Evolutionary conservation across 345 rosid species (phyloP).

Genomic region (Syzygium jambos): DNA sequence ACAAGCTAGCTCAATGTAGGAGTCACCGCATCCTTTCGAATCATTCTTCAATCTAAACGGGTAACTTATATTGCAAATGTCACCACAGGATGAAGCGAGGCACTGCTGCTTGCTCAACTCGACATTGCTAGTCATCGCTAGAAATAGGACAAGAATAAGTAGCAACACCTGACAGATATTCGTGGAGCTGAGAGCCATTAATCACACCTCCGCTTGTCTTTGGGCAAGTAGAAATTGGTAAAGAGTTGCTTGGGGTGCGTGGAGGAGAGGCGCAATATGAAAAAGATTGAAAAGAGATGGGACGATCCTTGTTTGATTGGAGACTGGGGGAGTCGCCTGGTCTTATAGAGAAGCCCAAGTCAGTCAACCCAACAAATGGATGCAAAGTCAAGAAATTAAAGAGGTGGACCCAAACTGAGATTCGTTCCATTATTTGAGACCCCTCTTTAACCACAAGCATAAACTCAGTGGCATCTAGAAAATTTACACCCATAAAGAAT

Average conservation of each 20-base stretch:
- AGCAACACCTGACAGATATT: background rate
- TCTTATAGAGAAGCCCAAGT: background rate
- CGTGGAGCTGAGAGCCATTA: background rate
- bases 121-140: background rate
- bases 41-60: accelerated
- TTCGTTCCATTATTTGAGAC: background rate
- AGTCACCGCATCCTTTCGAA: accelerated
- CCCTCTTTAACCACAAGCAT: accelerated
- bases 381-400: background rate
- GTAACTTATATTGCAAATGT: background rate
- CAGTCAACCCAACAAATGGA: background rate
- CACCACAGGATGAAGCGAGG: accelerated
- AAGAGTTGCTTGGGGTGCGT: background rate
- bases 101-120: accelerated
- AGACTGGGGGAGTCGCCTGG: background rate
- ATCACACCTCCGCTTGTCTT: background rate
- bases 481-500: background rate
- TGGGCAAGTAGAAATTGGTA: background rate
- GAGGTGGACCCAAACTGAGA: background rate
- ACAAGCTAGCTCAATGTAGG: accelerated
- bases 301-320: background rate
- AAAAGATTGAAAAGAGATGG: background rate
- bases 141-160: background rate
- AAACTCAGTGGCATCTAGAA: background rate
- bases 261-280: background rate